Evolutionary conservation across 306 rosid species (phyloP).

Genomic region (Vicia villosa): DNA sequence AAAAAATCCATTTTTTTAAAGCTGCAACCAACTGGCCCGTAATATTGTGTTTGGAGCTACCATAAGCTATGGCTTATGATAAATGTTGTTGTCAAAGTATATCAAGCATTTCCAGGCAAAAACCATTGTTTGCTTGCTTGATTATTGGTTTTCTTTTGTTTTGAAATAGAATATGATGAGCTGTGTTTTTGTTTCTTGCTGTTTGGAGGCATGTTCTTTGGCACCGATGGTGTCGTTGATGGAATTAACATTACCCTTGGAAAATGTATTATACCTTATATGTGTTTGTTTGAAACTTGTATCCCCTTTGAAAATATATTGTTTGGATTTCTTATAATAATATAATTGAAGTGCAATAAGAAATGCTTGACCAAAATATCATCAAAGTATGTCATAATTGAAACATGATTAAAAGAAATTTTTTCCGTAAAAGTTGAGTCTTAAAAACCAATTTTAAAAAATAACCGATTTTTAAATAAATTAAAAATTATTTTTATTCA

Average conservation of each 20-base stretch:
- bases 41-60: not conserved
- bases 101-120: constrained; percentile 5
- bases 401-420: no score
- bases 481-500: no score
- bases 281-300: constrained; percentile 10
- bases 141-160: constrained; percentile 7
- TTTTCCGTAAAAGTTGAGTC: no score
- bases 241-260: constrained; percentile 83
- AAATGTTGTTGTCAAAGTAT: not conserved
- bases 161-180: constrained; percentile 33
- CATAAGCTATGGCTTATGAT: not conserved
- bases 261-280: constrained; percentile 63
- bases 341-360: constrained; percentile 8
- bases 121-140: not conserved
- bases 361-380: no score
- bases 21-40: no score
- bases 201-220: constrained; percentile 97
- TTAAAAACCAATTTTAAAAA: no score
- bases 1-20: no score
- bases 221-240: constrained; percentile 62
- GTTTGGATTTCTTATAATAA: constrained; percentile 26
- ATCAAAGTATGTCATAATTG: no score
- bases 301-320: constrained; percentile 16
- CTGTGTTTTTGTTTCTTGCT: constrained; percentile 58
- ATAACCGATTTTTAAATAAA: no score